Evolutionary conservation across 768 basidiomycete genomes (phyloP).

Genomic region (Russula earlei): DNA sequence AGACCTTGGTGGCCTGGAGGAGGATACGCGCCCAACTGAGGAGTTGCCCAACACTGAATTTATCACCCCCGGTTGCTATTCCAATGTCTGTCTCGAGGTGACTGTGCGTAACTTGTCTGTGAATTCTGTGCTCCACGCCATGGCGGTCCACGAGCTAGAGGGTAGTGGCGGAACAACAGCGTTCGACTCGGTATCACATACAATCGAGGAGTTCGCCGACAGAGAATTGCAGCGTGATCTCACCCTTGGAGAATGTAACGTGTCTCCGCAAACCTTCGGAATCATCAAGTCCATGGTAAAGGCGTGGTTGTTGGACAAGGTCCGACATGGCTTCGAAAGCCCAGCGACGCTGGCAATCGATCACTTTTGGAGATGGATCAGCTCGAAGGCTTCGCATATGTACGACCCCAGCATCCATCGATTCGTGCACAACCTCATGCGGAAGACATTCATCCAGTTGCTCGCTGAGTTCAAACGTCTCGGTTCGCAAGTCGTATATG

Average conservation of each 20-base stretch:
- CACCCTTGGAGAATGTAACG: conserved; percentile 79
- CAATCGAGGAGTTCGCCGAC: conserved; percentile 78
- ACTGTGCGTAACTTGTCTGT: conserved; percentile 88
- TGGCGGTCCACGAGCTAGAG: conserved; percentile 94
- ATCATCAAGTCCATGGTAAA: conserved; percentile 85
- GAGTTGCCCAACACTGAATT: conserved; percentile 83
- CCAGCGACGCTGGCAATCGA: conserved; percentile 68
- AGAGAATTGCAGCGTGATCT: conserved; percentile 58
- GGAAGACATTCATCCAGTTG: conserved; percentile 94
- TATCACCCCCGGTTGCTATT: conserved; percentile 73
- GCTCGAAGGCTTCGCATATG: conserved; percentile 72
- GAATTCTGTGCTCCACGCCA: conserved; percentile 87
- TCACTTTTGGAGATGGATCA: conserved; percentile 98
- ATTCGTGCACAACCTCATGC: conserved; percentile 93
- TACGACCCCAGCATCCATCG: conserved; percentile 90
- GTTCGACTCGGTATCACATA: conserved; percentile 88
- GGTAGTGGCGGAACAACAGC: conserved; percentile 90
- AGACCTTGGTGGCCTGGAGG: conserved; percentile 89
- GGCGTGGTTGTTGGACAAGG: conserved; percentile 82
- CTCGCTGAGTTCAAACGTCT: conserved; percentile 93
- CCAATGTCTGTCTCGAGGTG: conserved; percentile 87
- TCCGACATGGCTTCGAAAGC: conserved; percentile 54
- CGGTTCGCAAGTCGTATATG: conserved; percentile 87
- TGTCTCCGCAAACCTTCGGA: conserved; percentile 79
- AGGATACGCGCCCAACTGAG: conserved; percentile 67